A percentile compares a stretch with the other conserved stretches of the same genome.
phyloP scores from a whole-genome alignment of 2,329 filamentous ascomycete genomes.

The Talaromyces sp. region DNA sequence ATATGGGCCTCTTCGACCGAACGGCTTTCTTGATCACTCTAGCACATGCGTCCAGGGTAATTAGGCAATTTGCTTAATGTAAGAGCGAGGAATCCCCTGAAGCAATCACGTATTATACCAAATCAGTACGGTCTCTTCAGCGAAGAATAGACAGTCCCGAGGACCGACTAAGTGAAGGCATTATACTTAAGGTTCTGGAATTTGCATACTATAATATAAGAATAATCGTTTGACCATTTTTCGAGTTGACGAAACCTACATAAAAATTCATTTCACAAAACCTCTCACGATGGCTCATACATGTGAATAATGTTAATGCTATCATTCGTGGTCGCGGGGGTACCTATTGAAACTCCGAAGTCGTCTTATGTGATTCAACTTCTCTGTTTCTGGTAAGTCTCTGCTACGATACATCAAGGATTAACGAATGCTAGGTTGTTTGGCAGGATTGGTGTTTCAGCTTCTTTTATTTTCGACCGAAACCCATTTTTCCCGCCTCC shows the following conservation, averaged over 20 bases:
- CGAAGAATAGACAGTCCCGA: not conserved
- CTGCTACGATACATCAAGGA: not conserved
- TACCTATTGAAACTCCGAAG: not conserved
- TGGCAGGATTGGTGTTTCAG: not conserved
- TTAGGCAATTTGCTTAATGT: not conserved
- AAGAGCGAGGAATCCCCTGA: not conserved
- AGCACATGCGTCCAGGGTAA: not conserved
- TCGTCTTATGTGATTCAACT: not conserved
- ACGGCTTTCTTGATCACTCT: not conserved
- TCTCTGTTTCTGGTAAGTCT: not conserved
- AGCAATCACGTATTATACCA: not conserved
- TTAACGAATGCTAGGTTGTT: not conserved
- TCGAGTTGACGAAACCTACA: not conserved
- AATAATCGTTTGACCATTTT: too few relatives aligned
- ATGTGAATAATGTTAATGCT: not conserved
- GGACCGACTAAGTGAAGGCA: not conserved
- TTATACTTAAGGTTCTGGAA: not conserved
- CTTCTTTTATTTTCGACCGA: not conserved
- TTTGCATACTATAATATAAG: not conserved
- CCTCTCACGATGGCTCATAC: not conserved
- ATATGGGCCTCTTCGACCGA: not conserved
- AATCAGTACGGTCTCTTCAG: not conserved
- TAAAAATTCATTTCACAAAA: not conserved
- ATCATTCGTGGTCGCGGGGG: not conserved
- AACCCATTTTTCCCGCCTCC: not conserved